phyloP scores from a whole-genome alignment of 768 basidiomycete genomes.

The Strobilomyces echinocephalus region DNA sequence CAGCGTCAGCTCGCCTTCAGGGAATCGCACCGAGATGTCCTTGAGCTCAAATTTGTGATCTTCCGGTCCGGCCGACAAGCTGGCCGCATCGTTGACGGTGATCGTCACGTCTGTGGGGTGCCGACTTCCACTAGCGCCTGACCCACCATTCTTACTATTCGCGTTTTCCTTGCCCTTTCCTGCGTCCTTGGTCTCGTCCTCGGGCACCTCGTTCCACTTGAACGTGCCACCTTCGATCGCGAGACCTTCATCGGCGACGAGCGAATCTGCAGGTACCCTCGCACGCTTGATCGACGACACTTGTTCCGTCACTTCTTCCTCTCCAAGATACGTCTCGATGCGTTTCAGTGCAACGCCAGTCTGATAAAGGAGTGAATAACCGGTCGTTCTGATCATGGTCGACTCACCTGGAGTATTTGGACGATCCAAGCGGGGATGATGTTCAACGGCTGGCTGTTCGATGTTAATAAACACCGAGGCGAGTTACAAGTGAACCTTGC shows the following conservation, averaged over 20 bases:
- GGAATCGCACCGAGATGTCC: slow-evolving; percentile 45
- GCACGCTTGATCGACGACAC: slow-evolving; percentile 52
- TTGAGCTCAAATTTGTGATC: slow-evolving; percentile 39
- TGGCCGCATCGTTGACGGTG: slow-evolving; percentile 14
- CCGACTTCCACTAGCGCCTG: not conserved
- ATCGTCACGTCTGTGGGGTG: slow-evolving; percentile 5
- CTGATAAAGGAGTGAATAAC: slow-evolving; percentile 20
- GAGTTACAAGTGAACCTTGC: not conserved
- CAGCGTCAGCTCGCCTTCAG: slow-evolving; percentile 42
- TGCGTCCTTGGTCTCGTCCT: slow-evolving; percentile 21
- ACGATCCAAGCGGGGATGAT: slow-evolving; percentile 79
- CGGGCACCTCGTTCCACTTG: slow-evolving; percentile 51
- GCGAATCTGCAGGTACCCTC: slow-evolving; percentile 20
- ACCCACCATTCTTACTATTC: slow-evolving; percentile 3
- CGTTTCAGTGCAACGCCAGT: slow-evolving; percentile 55
- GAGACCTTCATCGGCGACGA: slow-evolving; percentile 33
- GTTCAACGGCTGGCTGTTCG: slow-evolving; percentile 58
- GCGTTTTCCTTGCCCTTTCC: slow-evolving; percentile 17
- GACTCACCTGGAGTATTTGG: slow-evolving; percentile 55
- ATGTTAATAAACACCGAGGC: not conserved
- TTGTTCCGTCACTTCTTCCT: slow-evolving; percentile 59
- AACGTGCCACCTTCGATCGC: slow-evolving; percentile 50
- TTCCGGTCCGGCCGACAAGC: slow-evolving; percentile 14
- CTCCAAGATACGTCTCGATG: slow-evolving; percentile 55
- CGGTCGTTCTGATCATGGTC: not conserved